These are phyloP conservation scores for Mortierella alpina DNA, from an alignment of 192 early-diverging fungal genomes.

Conservation along the genomic window DNA sequence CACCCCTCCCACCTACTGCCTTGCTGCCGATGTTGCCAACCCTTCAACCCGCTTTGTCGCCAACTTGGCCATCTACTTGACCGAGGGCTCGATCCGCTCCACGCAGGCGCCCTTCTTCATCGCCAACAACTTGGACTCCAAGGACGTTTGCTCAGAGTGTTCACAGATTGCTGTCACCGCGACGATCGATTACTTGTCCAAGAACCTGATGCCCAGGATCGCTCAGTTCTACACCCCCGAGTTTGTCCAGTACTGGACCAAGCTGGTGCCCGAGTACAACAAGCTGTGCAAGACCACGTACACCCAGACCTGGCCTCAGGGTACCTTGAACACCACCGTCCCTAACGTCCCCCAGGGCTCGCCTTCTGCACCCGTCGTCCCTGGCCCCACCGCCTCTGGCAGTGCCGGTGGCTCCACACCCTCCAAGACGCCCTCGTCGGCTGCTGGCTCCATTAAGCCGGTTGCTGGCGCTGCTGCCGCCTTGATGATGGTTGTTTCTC, in stretches of 20 bases:
- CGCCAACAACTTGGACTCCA: slow-evolving; percentile 4
- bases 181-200: slow-evolving; percentile 13
- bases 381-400: slow-evolving; percentile 6
- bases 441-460: slow-evolving; percentile 42
- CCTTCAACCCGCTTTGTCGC: slow-evolving; percentile 21
- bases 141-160: slow-evolving; percentile 34
- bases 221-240: slow-evolving; percentile 42
- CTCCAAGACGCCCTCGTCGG: neutral
- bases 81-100: slow-evolving; percentile 28
- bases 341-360: slow-evolving; percentile 21
- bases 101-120: slow-evolving; percentile 26
- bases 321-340: slow-evolving; percentile 38
- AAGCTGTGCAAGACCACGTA: slow-evolving; percentile 28
- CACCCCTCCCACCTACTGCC: slow-evolving; percentile 25
- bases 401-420: neutral
- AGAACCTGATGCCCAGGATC: slow-evolving; percentile 32
- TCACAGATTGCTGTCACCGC: slow-evolving; percentile 18
- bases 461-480: slow-evolving; percentile 22
- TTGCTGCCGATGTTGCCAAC: neutral
- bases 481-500: slow-evolving; percentile 31
- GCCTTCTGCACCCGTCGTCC: neutral
- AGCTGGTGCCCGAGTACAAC: slow-evolving; percentile 32
- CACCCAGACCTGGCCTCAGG: slow-evolving; percentile 32
- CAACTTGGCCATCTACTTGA: slow-evolving; percentile 34
- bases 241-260: slow-evolving; percentile 53